Conservation (phyloP, 305 asterid species). For the Rubia peregrina region DNA sequence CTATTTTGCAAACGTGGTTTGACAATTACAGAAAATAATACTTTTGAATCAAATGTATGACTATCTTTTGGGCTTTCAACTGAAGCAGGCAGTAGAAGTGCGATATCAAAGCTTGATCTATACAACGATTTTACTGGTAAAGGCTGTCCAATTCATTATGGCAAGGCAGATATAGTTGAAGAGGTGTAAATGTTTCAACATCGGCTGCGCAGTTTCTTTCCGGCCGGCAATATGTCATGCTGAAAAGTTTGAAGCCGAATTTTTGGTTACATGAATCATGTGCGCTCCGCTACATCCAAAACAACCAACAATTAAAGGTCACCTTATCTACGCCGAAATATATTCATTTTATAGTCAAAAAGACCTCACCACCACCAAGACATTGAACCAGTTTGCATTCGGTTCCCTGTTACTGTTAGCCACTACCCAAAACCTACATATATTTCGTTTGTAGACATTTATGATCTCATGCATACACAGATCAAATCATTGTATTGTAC, state of each 20-base stretch:
- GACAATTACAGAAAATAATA: not conserved
- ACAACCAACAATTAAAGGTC: constrained; percentile 8
- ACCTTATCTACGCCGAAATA: not conserved
- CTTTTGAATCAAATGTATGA: not conserved
- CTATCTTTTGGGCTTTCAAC: constrained; percentile 2
- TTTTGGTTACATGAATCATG: constrained; percentile 1
- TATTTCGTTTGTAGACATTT: not conserved
- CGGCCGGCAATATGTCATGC: not conserved
- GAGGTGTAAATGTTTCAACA: constrained; percentile 21
- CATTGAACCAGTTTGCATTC: too few relatives aligned
- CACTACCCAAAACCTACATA: not conserved
- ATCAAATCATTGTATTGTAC: not conserved
- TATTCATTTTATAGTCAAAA: constrained; percentile 2
- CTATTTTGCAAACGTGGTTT: not conserved
- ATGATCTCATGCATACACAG: not conserved
- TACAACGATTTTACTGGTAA: constrained; percentile 37
- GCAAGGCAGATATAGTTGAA: constrained; percentile 29
- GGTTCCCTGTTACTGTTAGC: not conserved
- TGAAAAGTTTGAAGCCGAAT: constrained; percentile 4
- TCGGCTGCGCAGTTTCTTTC: constrained; percentile 11
- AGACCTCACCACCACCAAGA: constrained; percentile 10
- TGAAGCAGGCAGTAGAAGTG: constrained; percentile 41
- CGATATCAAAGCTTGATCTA: constrained; percentile 36
- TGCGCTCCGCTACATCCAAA: not conserved
- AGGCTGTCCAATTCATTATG: constrained; percentile 38